phyloP scores from a whole-genome alignment of 2,329 filamentous ascomycete genomes.

The Emergomyces pasteurianus region DNA sequence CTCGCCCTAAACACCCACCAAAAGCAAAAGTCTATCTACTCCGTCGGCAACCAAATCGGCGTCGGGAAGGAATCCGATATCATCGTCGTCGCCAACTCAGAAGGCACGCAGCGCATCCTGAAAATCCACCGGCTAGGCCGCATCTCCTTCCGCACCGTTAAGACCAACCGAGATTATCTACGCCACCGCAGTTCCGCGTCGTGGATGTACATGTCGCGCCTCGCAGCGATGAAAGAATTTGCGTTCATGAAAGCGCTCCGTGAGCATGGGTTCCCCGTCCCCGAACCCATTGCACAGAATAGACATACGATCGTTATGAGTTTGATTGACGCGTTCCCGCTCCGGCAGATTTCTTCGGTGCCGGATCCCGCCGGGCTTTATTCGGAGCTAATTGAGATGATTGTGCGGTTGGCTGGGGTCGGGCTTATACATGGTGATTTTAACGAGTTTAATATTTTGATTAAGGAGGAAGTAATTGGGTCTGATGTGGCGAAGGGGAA shows the following conservation, averaged over 20 bases:
- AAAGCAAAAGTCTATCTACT: conserved; percentile 69
- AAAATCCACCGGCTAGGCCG: conserved; percentile 94
- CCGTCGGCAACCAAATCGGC: conserved; percentile 85
- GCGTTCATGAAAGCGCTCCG: conserved; percentile 83
- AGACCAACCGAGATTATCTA: conserved; percentile 90
- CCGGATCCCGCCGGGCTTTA: conserved; percentile 79
- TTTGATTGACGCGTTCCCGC: conserved; percentile 79
- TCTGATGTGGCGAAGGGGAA: conserved; percentile 25
- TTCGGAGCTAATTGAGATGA: conserved; percentile 76
- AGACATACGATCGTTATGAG: conserved; percentile 96
- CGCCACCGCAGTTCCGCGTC: conserved; percentile 67
- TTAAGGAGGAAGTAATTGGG: conserved; percentile 57
- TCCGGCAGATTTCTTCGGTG: conserved; percentile 76
- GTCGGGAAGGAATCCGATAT: conserved; percentile 98
- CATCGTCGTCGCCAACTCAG: conserved; percentile 74
- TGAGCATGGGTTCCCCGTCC: conserved; percentile 79
- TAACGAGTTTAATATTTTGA: conserved; percentile 97
- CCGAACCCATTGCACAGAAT: conserved; percentile 76
- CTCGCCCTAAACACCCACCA: conserved; percentile 87
- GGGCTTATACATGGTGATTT: conserved; percentile 96
- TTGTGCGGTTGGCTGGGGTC: conserved; percentile 69
- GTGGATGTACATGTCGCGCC: conserved; percentile 95
- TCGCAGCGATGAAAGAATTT: conserved; percentile 88
- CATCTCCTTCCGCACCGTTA: conserved; percentile 94
- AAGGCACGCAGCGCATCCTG: conserved; percentile 65